Conservation (phyloP, 2,329 filamentous ascomycete genomes). For the Verticillium longisporum region DNA sequence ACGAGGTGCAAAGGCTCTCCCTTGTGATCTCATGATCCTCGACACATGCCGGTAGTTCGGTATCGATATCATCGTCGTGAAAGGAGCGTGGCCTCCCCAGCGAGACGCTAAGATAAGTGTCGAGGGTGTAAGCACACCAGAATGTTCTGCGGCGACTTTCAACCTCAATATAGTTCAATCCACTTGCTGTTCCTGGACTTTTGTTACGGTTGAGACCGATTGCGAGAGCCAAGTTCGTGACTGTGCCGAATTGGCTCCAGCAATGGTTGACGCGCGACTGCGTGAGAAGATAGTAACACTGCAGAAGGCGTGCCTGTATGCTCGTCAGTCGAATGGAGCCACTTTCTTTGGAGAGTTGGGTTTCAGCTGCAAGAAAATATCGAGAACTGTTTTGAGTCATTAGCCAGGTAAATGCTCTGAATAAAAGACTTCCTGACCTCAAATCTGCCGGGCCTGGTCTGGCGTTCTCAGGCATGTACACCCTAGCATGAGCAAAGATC, state of each 20-base stretch:
- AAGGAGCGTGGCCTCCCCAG: slow-evolving; percentile 55
- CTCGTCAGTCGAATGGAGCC: slow-evolving; percentile 29
- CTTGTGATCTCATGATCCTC: slow-evolving; percentile 34
- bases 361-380: slow-evolving; percentile 26
- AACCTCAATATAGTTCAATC: slow-evolving; percentile 23
- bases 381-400: slow-evolving; percentile 14
- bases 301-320: slow-evolving; percentile 31
- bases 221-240: slow-evolving; percentile 28
- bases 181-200: slow-evolving; percentile 12
- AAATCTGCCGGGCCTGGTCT: slow-evolving; percentile 6
- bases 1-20: slow-evolving; percentile 12
- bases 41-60: slow-evolving; percentile 46
- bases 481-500: slow-evolving; percentile 42
- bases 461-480: slow-evolving; percentile 21
- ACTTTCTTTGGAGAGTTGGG: slow-evolving; percentile 29
- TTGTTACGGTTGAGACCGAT: slow-evolving; percentile 31
- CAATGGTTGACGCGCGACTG: slow-evolving; percentile 39
- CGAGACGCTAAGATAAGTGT: slow-evolving; percentile 57
- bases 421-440: slow-evolving; percentile 2
- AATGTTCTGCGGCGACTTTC: slow-evolving; percentile 42
- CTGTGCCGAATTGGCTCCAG: slow-evolving; percentile 38
- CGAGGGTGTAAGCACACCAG: slow-evolving; percentile 58
- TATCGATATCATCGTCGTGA: slow-evolving; percentile 60
- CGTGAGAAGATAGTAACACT: slow-evolving; percentile 36
- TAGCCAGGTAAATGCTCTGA: neutral